Conservation (phyloP, 495 filamentous ascomycete species). For the Penicilliopsis zonata region DNA sequence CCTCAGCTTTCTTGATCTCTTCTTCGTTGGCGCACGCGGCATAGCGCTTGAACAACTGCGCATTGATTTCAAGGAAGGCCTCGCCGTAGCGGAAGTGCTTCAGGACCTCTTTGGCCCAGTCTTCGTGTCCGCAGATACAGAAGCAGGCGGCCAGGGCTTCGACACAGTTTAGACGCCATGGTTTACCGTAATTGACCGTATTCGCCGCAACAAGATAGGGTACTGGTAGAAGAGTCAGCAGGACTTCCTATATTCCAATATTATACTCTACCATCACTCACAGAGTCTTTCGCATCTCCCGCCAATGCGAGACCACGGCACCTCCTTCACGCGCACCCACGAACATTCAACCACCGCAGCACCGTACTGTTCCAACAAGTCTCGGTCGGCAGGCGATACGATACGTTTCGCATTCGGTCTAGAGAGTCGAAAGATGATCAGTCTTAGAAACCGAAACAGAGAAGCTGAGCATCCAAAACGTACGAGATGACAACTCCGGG, state of each 20-base stretch:
- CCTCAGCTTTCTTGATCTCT: slow-evolving; percentile 76
- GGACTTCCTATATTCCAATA: too few relatives aligned
- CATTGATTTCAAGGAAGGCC: slow-evolving; percentile 82
- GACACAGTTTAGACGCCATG: slow-evolving; percentile 88
- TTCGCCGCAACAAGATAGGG: slow-evolving; percentile 96
- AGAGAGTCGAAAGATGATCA: not conserved
- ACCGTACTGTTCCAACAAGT: slow-evolving; percentile 73
- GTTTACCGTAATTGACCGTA: slow-evolving; percentile 92
- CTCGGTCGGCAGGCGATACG: slow-evolving; percentile 68
- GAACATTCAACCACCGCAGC: slow-evolving; percentile 96
- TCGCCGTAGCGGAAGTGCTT: slow-evolving; percentile 78
- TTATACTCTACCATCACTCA: too few relatives aligned
- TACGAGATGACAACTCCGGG: slow-evolving; percentile 82
- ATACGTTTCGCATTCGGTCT: slow-evolving; percentile 82
- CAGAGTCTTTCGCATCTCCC: slow-evolving; percentile 83
- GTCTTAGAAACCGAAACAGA: not conserved
- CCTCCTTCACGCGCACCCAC: slow-evolving; percentile 85
- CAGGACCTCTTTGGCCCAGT: slow-evolving; percentile 79
- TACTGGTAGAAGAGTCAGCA: too few relatives aligned
- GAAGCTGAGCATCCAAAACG: slow-evolving; percentile 9
- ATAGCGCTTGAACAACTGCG: slow-evolving; percentile 69
- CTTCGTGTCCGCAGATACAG: slow-evolving; percentile 78
- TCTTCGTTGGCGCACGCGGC: slow-evolving; percentile 72
- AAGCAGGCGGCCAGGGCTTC: slow-evolving; percentile 90
- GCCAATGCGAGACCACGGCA: slow-evolving; percentile 83